A percentile compares a stretch with the other conserved stretches of the same genome.
Evolutionary conservation across 768 basidiomycete genomes (phyloP).

Genomic region (Lentinula aciculospora): DNA sequence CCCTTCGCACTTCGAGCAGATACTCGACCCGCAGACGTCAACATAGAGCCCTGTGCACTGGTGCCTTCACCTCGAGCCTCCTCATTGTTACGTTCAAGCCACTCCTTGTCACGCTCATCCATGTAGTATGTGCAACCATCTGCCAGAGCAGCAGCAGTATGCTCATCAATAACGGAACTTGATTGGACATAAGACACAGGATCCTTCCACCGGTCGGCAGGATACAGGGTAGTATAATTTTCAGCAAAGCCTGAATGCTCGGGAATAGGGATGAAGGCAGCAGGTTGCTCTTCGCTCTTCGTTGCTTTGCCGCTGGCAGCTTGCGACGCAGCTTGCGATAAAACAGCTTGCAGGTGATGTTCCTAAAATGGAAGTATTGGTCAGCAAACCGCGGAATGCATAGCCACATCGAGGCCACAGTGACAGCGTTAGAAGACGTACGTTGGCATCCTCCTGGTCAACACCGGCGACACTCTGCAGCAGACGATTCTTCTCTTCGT

Average conservation of each 20-base stretch:
- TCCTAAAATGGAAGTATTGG: constrained; percentile 38
- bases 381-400: constrained; percentile 38
- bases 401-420: constrained; percentile 37
- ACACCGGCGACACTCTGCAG: constrained; percentile 77
- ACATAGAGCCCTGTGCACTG: constrained; percentile 66
- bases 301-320: constrained; percentile 27
- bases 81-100: constrained; percentile 90
- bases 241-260: constrained; percentile 78
- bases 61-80: constrained; percentile 83
- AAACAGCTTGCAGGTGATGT: constrained; percentile 47
- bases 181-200: constrained; percentile 73
- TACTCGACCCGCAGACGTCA: constrained; percentile 45
- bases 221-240: constrained; percentile 77
- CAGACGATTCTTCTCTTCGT: constrained; percentile 81
- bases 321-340: constrained; percentile 32
- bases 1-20: constrained; percentile 68
- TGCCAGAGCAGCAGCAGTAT: constrained; percentile 49
- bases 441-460: constrained; percentile 90
- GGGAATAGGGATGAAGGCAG: constrained; percentile 88
- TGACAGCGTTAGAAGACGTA: constrained; percentile 39
- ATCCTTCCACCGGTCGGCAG: constrained; percentile 64
- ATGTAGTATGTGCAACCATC: constrained; percentile 86
- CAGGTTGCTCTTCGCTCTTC: constrained; percentile 24
- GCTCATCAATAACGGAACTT: constrained; percentile 84
- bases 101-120: constrained; percentile 94